These are phyloP conservation scores for Xylariaceae sp. DNA, from an alignment of 2,329 filamentous ascomycete genomes.

Conservation along the genomic window DNA sequence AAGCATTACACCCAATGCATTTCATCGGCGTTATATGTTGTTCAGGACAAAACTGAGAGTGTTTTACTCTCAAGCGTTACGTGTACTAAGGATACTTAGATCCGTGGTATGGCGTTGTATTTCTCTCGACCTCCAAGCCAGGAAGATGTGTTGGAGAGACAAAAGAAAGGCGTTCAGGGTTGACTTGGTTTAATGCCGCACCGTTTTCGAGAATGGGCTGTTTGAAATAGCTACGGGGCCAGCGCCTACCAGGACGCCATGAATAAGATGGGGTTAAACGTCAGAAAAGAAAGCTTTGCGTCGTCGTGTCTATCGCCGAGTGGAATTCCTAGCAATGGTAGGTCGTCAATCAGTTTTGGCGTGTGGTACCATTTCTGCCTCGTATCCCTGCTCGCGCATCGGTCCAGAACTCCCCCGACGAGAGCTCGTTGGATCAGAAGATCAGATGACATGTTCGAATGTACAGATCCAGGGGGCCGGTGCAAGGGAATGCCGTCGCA, in stretches of 20 bases:
- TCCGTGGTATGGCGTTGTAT: slow-evolving; percentile 10
- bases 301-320: slow-evolving; percentile 10
- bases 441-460: too few relatives aligned
- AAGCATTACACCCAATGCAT: slow-evolving; percentile 29
- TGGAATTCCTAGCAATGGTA: slow-evolving; percentile 18
- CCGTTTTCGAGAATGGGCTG: neutral
- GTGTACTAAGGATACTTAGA: slow-evolving; percentile 3
- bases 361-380: slow-evolving; percentile 9
- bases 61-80: slow-evolving; percentile 7
- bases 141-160: slow-evolving; percentile 6
- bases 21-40: slow-evolving; percentile 24
- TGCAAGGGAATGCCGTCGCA: slow-evolving; percentile 18
- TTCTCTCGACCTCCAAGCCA: slow-evolving; percentile 15
- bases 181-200: slow-evolving; percentile 1
- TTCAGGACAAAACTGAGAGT: slow-evolving; percentile 13
- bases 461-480: neutral
- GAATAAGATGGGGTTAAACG: neutral
- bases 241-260: neutral
- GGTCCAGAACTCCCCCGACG: slow-evolving; percentile 18
- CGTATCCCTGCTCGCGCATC: slow-evolving; percentile 8
- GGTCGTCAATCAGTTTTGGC: slow-evolving; percentile 3
- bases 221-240: neutral
- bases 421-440: slow-evolving; percentile 22
- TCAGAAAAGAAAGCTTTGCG: neutral
- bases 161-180: slow-evolving; percentile 5